Percentiles rank a stretch among this genome's conserved stretches.
phyloP scores from a whole-genome alignment of 208 protist genomes.

The Crithidia bombi region DNA sequence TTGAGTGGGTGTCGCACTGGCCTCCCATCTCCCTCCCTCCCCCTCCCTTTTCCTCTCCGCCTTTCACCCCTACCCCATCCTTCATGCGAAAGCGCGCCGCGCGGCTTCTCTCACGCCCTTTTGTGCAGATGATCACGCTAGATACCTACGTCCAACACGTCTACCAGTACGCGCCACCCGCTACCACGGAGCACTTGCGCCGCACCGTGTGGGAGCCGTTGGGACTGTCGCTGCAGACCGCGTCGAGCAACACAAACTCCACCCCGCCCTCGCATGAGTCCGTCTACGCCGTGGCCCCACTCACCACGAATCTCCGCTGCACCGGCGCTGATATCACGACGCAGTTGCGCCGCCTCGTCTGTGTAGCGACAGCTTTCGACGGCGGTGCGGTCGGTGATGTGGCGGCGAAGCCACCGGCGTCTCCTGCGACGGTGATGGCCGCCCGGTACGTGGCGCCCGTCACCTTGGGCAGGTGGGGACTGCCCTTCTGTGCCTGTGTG shows the following conservation, averaged over 20 bases:
- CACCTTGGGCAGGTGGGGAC: conserved; percentile 6
- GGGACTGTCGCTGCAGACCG: conserved; percentile 7
- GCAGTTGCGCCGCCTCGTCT: conserved; percentile 1
- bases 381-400: not conserved
- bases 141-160: conserved; percentile 31
- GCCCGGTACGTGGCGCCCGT: conserved; percentile 11
- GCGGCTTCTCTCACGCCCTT: not conserved
- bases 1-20: too few species aligned
- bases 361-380: not conserved
- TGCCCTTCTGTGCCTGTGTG: conserved; percentile 32
- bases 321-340: conserved; percentile 16
- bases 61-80: too few species aligned
- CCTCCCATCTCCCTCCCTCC: not conserved
- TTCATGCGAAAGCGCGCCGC: conserved; percentile 2
- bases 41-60: not conserved
- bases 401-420: not conserved
- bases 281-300: conserved; percentile 41
- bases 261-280: conserved; percentile 20
- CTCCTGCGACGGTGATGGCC: not conserved
- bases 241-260: not conserved
- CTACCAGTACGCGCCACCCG: conserved; percentile 32
- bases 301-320: conserved; percentile 50
- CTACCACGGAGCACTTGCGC: conserved; percentile 32
- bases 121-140: conserved; percentile 37
- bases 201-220: conserved; percentile 39